Conservation (phyloP, 805 yeast genomes). For the Wickerhamiella alocasiicola region DNA sequence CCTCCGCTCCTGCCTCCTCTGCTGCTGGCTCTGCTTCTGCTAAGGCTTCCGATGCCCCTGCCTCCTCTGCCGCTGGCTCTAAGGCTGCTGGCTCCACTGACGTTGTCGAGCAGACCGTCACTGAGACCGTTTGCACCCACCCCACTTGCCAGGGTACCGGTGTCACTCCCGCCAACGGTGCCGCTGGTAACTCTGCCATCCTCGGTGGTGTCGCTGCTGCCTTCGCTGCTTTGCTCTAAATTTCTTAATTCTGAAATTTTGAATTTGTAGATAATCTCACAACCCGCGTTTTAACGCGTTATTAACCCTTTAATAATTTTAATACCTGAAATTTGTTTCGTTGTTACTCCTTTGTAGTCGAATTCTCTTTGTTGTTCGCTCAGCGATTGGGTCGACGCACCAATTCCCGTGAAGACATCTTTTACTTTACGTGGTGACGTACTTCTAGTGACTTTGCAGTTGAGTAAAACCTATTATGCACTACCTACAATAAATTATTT, state of each 20-base stretch:
- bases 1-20: constrained; percentile 7
- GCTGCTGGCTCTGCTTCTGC: constrained; percentile 7
- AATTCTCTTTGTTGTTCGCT: too few relatives aligned
- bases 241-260: not conserved
- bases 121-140: constrained; percentile 11
- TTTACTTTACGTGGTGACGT: too few relatives aligned
- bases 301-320: too few relatives aligned
- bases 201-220: constrained; percentile 9
- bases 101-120: constrained; percentile 9
- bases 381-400: too few relatives aligned
- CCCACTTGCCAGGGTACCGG: constrained; percentile 10
- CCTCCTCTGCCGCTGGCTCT: constrained; percentile 1
- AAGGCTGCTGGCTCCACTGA: constrained; percentile 8
- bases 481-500: too few relatives aligned
- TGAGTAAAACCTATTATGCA: too few relatives aligned
- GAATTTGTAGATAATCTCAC: too few relatives aligned
- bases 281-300: too few relatives aligned
- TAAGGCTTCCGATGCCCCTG: not conserved
- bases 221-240: constrained; percentile 9
- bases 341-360: too few relatives aligned
- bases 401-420: too few relatives aligned
- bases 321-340: too few relatives aligned
- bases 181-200: constrained; percentile 6
- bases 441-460: too few relatives aligned
- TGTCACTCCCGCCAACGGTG: constrained; percentile 10